These are phyloP conservation scores for Croton laevigatus DNA, from an alignment of 441 rosid species.

Conservation along the genomic window DNA sequence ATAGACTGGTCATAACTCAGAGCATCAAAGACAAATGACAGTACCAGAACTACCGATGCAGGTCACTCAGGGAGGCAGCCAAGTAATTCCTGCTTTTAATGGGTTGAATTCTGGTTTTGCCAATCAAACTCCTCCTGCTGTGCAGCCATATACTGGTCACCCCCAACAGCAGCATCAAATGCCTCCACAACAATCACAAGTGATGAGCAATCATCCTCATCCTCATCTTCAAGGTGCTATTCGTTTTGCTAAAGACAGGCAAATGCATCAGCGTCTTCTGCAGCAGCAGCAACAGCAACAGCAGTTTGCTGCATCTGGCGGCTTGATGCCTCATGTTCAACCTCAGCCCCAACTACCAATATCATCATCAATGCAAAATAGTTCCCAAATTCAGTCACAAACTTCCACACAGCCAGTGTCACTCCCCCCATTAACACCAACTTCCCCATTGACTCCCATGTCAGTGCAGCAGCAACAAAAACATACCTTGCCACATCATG, in stretches of 20 bases:
- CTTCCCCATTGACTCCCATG: slow-evolving; percentile 62
- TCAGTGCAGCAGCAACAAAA: slow-evolving; percentile 65
- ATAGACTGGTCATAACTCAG: slow-evolving; percentile 53
- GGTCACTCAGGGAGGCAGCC: slow-evolving; percentile 67
- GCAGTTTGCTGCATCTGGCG: slow-evolving; percentile 61
- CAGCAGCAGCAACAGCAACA: slow-evolving; percentile 64
- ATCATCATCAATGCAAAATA: slow-evolving; percentile 65
- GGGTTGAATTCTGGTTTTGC: slow-evolving; percentile 66
- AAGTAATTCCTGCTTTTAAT: slow-evolving; percentile 65
- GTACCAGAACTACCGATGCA: slow-evolving; percentile 69
- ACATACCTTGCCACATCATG: slow-evolving; percentile 62
- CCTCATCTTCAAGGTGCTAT: slow-evolving; percentile 73
- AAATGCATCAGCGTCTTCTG: slow-evolving; percentile 71
- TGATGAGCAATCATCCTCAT: slow-evolving; percentile 54
- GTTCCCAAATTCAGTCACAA: slow-evolving; percentile 68
- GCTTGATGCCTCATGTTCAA: slow-evolving; percentile 59
- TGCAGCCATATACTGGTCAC: slow-evolving; percentile 69
- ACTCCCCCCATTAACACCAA: slow-evolving; percentile 42
- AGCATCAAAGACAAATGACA: slow-evolving; percentile 63
- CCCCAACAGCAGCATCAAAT: slow-evolving; percentile 64
- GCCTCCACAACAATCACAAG: slow-evolving; percentile 66
- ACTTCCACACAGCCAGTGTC: slow-evolving; percentile 56
- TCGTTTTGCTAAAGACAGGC: slow-evolving; percentile 69
- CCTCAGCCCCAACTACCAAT: slow-evolving; percentile 64
- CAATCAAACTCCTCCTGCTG: slow-evolving; percentile 67